Percentiles rank a stretch among this genome's conserved stretches.
phyloP scores from a whole-genome alignment of 83 land plant species.

The Diphasiastrum complanatum region DNA sequence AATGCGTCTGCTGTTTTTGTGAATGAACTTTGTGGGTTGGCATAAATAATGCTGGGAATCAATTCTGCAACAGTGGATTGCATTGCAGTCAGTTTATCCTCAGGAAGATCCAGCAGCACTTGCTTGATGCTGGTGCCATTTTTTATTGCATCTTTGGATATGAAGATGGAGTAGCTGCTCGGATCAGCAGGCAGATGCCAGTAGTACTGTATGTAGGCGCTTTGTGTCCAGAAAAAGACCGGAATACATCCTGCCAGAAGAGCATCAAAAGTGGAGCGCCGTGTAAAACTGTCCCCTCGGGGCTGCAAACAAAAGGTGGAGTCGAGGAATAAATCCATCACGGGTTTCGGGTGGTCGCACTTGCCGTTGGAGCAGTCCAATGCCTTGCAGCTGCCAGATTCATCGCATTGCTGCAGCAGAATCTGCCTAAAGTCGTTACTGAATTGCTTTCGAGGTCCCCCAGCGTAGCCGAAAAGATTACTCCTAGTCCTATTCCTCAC shows the following conservation, averaged over 20 bases:
- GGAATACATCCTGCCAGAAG: slow-evolving; percentile 35
- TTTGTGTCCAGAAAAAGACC: slow-evolving; percentile 29
- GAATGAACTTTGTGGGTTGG: no score
- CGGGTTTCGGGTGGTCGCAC: slow-evolving; percentile 10
- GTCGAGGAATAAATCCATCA: slow-evolving; percentile 17
- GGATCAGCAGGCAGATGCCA: slow-evolving; percentile 26
- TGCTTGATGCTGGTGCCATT: slow-evolving; percentile 5
- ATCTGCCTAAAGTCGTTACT: slow-evolving; percentile 16
- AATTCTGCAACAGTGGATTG: slow-evolving; percentile 4
- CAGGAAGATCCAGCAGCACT: slow-evolving; percentile 1
- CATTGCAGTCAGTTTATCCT: background rate
- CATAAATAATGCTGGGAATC: slow-evolving; percentile 18
- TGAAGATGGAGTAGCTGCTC: slow-evolving; percentile 25
- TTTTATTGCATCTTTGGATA: slow-evolving; percentile 17
- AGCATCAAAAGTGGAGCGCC: slow-evolving; percentile 36
- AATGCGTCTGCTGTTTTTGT: no score
- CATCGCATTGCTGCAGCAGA: slow-evolving; percentile 19
- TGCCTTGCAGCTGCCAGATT: slow-evolving; percentile 4
- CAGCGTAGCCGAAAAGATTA: slow-evolving; percentile 23
- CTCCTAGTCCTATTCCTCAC: background rate
- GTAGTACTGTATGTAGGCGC: slow-evolving; percentile 31
- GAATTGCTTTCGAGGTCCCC: slow-evolving; percentile 3
- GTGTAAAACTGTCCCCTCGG: slow-evolving; percentile 37
- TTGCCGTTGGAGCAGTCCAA: slow-evolving; percentile 16
- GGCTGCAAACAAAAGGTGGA: slow-evolving; percentile 39